These are phyloP conservation scores for Zostera marina DNA, from an alignment of 116 monocot genomes.

Conservation along the genomic window DNA sequence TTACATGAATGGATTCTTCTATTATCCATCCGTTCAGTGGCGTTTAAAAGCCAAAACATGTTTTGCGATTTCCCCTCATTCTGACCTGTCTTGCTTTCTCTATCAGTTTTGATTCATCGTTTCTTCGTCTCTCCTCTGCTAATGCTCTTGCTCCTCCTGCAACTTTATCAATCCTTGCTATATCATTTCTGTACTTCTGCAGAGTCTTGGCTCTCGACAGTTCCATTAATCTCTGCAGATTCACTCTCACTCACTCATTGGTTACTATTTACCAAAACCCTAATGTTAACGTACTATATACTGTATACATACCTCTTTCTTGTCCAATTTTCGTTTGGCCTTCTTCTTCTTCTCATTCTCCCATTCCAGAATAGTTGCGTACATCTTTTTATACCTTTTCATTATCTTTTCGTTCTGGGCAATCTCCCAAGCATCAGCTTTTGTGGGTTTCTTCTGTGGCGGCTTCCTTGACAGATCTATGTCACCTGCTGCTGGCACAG, in stretches of 20 bases:
- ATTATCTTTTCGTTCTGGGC: conserved; percentile 6
- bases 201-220: conserved; percentile 20
- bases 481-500: not conserved
- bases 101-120: conserved; percentile 41
- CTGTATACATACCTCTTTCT: conserved; percentile 27
- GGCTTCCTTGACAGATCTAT: not conserved
- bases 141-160: conserved; percentile 42
- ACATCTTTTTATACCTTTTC: conserved; percentile 24
- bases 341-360: conserved; percentile 40
- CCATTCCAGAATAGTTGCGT: conserved; percentile 31
- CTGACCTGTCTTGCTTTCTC: conserved; percentile 40
- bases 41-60: conserved; percentile 20
- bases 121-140: conserved; percentile 51
- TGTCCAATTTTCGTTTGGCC: conserved; percentile 23
- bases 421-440: conserved; percentile 9
- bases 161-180: conserved; percentile 47
- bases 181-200: conserved; percentile 36
- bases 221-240: conserved; percentile 39
- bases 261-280: not conserved
- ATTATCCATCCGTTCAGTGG: not conserved
- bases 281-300: not conserved
- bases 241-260: too few species aligned
- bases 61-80: conserved; percentile 17
- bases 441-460: not conserved
- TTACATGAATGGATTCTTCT: too few species aligned